A percentile compares a stretch with the other conserved stretches of the same genome.
Evolutionary conservation across 192 early-diverging fungal genomes (phyloP).

Genomic region (Dimargaris xerosporica): DNA sequence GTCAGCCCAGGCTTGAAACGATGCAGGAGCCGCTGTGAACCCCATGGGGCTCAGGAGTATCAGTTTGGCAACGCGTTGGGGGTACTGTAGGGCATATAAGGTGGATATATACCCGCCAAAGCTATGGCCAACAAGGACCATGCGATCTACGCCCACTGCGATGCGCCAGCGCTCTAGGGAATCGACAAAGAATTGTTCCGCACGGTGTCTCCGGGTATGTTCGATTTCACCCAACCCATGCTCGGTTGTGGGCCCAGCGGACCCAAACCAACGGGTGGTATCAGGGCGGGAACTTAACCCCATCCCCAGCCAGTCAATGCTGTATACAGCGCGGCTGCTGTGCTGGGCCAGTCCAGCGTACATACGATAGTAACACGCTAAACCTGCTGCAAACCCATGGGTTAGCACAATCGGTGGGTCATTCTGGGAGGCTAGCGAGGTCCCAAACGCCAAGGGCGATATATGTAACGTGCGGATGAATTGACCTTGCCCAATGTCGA

Average conservation of each 20-base stretch:
- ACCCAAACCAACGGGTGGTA: slow-evolving; percentile 31
- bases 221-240: slow-evolving; percentile 20
- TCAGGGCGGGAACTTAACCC: slow-evolving; percentile 62
- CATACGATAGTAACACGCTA: slow-evolving; percentile 30
- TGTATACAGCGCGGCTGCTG: slow-evolving; percentile 22
- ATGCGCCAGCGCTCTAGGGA: slow-evolving; percentile 79
- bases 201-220: slow-evolving; percentile 17
- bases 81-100: slow-evolving; percentile 76
- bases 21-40: slow-evolving; percentile 34
- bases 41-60: slow-evolving; percentile 81
- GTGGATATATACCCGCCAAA: slow-evolving; percentile 79
- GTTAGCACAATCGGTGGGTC: slow-evolving; percentile 21
- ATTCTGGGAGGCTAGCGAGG: not conserved
- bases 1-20: slow-evolving; percentile 28
- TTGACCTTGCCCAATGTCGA: slow-evolving; percentile 1
- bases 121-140: slow-evolving; percentile 72
- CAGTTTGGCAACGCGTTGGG: slow-evolving; percentile 69
- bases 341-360: slow-evolving; percentile 24
- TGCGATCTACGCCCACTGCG: slow-evolving; percentile 57
- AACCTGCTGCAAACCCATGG: slow-evolving; percentile 31
- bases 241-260: slow-evolving; percentile 21
- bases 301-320: slow-evolving; percentile 88
- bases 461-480: slow-evolving; percentile 5
- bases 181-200: slow-evolving; percentile 80
- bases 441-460: not conserved